Percentiles rank a stretch among this genome's conserved stretches.
phyloP scores from a whole-genome alignment of 371 early-diverging fungal genomes.

The Catenaria anguillulae region DNA sequence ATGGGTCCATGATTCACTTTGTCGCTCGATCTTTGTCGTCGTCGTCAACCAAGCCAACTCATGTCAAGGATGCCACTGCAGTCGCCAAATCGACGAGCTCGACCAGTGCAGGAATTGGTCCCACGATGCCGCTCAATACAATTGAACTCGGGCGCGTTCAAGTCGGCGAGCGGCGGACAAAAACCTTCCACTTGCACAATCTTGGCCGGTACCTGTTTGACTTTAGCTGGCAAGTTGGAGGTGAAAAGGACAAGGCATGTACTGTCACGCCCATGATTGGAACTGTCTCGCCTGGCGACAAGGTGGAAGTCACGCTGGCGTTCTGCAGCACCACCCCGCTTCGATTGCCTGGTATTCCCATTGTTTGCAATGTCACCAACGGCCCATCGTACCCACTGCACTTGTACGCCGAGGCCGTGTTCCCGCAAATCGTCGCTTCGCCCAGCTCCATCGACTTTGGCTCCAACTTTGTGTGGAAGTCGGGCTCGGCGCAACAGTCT shows the following conservation, averaged over 20 bases:
- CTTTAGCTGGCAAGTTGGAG: constrained; percentile 24
- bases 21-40: too few relatives aligned
- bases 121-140: not conserved
- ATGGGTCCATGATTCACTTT: constrained; percentile 22
- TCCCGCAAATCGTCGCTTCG: constrained; percentile 23
- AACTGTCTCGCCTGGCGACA: constrained; percentile 27
- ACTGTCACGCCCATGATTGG: constrained; percentile 28
- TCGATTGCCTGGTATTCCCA: constrained; percentile 18
- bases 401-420: constrained; percentile 20
- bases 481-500: constrained; percentile 20
- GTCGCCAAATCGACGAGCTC: too few relatives aligned
- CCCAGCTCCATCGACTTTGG: constrained; percentile 27
- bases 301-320: constrained; percentile 21
- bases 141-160: constrained; percentile 37
- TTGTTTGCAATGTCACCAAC: constrained; percentile 29
- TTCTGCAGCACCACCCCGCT: constrained; percentile 20
- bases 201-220: constrained; percentile 37
- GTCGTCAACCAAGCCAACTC: too few relatives aligned
- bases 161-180: constrained; percentile 27
- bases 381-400: constrained; percentile 22
- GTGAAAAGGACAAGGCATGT: constrained; percentile 1
- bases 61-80: too few relatives aligned
- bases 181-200: constrained; percentile 26
- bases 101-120: too few relatives aligned
- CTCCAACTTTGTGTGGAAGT: constrained; percentile 21